phyloP scores from a whole-genome alignment of 2,329 filamentous ascomycete species.

The Penicillium sclerotiorum region DNA sequence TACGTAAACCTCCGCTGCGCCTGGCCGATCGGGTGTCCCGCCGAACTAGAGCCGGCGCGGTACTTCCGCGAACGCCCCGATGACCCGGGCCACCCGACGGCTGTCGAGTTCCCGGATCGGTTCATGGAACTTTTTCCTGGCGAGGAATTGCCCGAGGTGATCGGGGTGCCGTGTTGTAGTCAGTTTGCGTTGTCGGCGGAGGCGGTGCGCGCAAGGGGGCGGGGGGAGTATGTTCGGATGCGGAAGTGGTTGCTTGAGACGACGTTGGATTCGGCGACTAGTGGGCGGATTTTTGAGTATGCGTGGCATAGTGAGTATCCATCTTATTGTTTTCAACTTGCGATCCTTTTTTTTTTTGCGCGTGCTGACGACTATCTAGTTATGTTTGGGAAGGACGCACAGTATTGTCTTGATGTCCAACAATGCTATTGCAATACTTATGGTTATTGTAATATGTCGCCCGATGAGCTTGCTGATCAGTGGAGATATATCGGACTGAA shows the following conservation, averaged over 20 bases:
- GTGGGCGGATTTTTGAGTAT: conserved; percentile 57
- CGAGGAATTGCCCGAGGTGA: conserved; percentile 38
- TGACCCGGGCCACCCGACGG: conserved; percentile 27
- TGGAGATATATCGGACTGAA: conserved; percentile 25
- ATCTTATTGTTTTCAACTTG: conserved; percentile 24
- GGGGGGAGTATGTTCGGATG: conserved; percentile 49
- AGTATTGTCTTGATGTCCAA: conserved; percentile 21
- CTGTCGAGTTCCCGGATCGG: conserved; percentile 33
- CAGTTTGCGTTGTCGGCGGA: conserved; percentile 54
- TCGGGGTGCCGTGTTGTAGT: conserved; percentile 55
- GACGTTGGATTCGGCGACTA: conserved; percentile 47
- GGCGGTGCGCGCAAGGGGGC: conserved; percentile 45
- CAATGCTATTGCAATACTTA: conserved; percentile 30
- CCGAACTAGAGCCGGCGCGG: conserved; percentile 37
- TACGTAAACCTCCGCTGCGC: conserved; percentile 41
- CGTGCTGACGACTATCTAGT: conserved; percentile 18
- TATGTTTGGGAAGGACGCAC: conserved; percentile 27
- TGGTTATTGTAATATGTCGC: conserved; percentile 27
- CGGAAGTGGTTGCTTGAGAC: conserved; percentile 53
- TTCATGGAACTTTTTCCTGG: conserved; percentile 49
- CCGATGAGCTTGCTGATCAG: conserved; percentile 19
- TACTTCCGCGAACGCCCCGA: conserved; percentile 32
- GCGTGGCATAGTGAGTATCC: conserved; percentile 56
- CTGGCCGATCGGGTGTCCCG: conserved; percentile 36
- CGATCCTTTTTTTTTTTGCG: neutral